phyloP scores from a whole-genome alignment of 2,329 filamentous ascomycete species.

The Metarhizium guizhouense region DNA sequence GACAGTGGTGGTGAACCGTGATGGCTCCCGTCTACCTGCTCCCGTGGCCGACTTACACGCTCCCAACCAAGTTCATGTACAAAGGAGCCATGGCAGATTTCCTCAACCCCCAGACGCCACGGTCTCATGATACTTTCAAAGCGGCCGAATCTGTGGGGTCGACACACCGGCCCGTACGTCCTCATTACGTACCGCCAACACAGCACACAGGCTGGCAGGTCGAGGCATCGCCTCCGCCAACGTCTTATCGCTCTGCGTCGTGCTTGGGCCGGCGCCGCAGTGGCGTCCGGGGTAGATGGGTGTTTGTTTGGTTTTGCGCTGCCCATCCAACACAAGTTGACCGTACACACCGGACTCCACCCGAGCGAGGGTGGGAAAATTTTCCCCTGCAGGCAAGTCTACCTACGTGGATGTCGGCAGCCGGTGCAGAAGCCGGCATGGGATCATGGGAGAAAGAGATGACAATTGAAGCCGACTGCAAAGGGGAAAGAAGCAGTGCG shows the following conservation, averaged over 20 bases:
- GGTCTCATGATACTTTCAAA: neutral
- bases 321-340: neutral
- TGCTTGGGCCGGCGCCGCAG: no score
- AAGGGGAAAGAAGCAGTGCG: no score
- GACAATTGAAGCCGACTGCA: no score
- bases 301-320: neutral
- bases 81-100: no score
- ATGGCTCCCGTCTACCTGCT: no score
- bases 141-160: neutral
- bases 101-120: neutral
- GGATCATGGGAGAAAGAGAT: no score
- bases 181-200: slow-evolving; percentile 1
- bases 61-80: neutral
- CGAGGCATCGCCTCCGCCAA: neutral
- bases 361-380: neutral
- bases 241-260: slow-evolving; percentile 1
- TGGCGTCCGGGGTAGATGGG: slow-evolving; percentile 3
- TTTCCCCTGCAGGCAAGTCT: neutral
- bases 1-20: neutral
- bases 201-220: neutral
- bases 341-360: neutral
- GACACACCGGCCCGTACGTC: neutral
- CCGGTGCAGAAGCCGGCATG: neutral
- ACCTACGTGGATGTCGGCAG: neutral
- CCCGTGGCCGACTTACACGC: neutral